These are phyloP conservation scores for Macrolepiota albuminosa DNA, from an alignment of 768 basidiomycete species.

Conservation along the genomic window DNA sequence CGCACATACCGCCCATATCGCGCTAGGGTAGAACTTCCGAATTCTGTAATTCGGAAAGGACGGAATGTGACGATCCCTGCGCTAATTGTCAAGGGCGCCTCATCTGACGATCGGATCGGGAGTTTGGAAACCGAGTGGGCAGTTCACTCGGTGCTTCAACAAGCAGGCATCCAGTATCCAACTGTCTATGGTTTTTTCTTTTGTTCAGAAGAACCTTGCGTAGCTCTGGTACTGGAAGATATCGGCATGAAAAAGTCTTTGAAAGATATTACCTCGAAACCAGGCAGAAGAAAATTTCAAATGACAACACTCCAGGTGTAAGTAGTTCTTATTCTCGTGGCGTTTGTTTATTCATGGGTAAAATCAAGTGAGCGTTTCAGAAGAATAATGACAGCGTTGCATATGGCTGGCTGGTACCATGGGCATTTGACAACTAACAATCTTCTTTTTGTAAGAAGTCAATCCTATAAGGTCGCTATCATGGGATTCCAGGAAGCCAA, in stretches of 20 bases:
- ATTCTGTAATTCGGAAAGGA: neutral
- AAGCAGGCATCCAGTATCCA: neutral
- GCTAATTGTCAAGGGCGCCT: neutral
- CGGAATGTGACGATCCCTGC: neutral
- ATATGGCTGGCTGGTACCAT: neutral
- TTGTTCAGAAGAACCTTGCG: neutral
- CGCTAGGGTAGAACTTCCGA: neutral
- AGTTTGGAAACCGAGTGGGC: neutral
- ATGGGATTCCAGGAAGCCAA: neutral
- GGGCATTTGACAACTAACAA: neutral
- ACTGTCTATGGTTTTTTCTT: slow-evolving; percentile 4
- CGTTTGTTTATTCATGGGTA: neutral
- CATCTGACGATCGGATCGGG: neutral
- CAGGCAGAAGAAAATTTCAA: neutral
- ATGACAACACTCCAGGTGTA: neutral
- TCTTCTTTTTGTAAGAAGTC: neutral
- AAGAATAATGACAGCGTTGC: neutral
- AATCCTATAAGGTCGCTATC: neutral
- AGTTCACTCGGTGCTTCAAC: neutral
- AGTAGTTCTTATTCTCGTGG: neutral
- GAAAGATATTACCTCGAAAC: neutral
- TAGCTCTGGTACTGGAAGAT: slow-evolving; percentile 7
- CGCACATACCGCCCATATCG: neutral
- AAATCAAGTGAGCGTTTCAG: neutral
- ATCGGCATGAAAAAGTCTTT: neutral